Base-by-base conservation (phyloP, 306 rosid genomes). In the Hippophae gyantsensis region DNA sequence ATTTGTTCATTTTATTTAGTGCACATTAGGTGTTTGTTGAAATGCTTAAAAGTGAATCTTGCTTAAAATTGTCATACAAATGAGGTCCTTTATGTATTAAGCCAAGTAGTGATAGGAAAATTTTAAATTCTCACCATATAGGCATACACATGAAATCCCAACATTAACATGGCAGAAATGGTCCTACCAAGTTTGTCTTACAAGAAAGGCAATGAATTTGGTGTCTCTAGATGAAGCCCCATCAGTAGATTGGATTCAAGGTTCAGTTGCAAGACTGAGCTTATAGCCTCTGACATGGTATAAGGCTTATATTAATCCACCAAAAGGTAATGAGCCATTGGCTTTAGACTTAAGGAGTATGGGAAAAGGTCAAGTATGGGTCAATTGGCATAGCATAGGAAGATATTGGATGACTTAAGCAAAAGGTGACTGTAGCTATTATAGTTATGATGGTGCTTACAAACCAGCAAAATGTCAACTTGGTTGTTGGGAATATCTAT, bases 361-460 rank as follows among this genome's bases (percentile, higher is more conserved):
- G 99, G 99, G 95, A 67, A 92, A 88, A 58, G 99, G 99, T 67
- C 99, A 92, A 80, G 90, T 77, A 18, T 92, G 99, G 99, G 79
- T 92, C 83, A 92, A 92, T 64, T 95, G 99, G 18, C 85, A 86
- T 52, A 88, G 95, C 69, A 85, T 92, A 44, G 99, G 99, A 71
- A 82, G 96, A 71, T 92, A 92, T 66, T 92, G 99, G 99, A 80
- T 78, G 84, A 79, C 73, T 68, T 92, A 76, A 68, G 54, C 53
- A 18, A 18, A 18, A 18, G 18, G 18, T 18, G 18, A 18, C 18
- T 18, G 0, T 18, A 18, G 18, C 0, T 40, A 76, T 48, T 92
- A 95, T 57, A 69, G 68, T 70, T 92, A 92, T 56, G 42, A 86
- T 6, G 95, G 95, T 59, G 76, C 99, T 11, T 92, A 45, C 77